These are phyloP conservation scores for Pythium sukuiense DNA, from an alignment of 352 stramenopile genomes.

Conservation along the genomic window DNA sequence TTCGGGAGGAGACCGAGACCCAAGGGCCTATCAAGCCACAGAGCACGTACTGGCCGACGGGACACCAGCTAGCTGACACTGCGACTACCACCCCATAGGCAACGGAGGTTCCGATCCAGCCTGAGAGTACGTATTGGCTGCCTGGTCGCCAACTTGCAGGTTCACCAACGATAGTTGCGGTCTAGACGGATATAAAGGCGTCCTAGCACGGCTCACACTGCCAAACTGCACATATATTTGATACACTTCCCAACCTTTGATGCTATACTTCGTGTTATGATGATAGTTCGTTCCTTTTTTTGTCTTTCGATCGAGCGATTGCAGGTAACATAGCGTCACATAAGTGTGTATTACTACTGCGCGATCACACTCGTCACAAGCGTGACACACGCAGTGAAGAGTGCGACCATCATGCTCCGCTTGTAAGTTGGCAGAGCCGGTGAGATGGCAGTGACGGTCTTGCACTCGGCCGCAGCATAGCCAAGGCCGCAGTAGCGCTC, in stretches of 20 bases:
- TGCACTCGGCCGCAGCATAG: not conserved
- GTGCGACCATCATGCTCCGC: not conserved
- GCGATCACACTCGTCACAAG: not conserved
- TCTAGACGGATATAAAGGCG: not conserved
- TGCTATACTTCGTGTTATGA: too few relatives aligned
- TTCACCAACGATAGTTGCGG: not conserved
- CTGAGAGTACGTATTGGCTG: not conserved
- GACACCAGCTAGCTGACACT: not conserved
- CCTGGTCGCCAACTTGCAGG: not conserved
- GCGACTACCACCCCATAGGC: too few relatives aligned
- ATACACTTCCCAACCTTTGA: too few relatives aligned
- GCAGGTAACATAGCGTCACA: too few relatives aligned
- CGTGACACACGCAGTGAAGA: not conserved
- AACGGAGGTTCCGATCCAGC: not conserved
- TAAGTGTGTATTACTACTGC: not conserved
- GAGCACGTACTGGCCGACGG: too few relatives aligned
- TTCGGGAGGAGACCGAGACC: too few relatives aligned
- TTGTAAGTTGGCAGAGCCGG: not conserved
- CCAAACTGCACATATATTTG: too few relatives aligned
- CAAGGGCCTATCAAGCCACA: not conserved
- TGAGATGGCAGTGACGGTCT: not conserved
- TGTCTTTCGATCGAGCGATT: too few relatives aligned
- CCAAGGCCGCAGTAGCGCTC: not conserved
- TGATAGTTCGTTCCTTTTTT: too few relatives aligned
- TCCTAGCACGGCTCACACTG: too few relatives aligned